phyloP scores from a whole-genome alignment of 164 flowering plant genomes.

The Berberis thunbergii region DNA sequence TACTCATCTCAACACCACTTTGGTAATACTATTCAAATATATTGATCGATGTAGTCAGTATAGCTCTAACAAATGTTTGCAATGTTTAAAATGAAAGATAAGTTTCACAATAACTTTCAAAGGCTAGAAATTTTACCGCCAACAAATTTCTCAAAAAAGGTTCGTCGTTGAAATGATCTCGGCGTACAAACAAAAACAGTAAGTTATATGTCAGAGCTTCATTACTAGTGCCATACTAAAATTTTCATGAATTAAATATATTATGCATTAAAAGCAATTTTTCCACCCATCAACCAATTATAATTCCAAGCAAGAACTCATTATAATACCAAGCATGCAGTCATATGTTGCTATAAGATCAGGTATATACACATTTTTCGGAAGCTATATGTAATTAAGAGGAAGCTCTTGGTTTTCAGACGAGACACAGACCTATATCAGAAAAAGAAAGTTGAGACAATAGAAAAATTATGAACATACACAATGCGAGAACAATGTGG shows the following conservation, averaged over 20 bases:
- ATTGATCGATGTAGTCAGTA: background rate
- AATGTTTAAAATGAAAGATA: too few relatives aligned
- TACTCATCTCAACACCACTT: constrained; percentile 96
- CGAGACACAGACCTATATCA: constrained; percentile 81
- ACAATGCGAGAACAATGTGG: background rate
- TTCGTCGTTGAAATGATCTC: constrained; percentile 97
- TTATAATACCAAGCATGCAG: constrained; percentile 83
- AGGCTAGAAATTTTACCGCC: constrained; percentile 43
- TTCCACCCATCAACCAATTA: background rate
- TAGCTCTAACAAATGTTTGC: background rate
- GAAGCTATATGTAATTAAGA: constrained; percentile 70
- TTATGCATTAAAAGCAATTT: background rate
- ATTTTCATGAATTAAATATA: constrained; percentile 53
- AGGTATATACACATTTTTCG: constrained; percentile 89
- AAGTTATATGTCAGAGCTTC: constrained; percentile 88
- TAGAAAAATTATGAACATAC: background rate
- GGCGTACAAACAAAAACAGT: constrained; percentile 89
- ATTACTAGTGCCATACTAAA: constrained; percentile 94
- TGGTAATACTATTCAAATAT: constrained; percentile 52
- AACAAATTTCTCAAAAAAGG: constrained; percentile 96
- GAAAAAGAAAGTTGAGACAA: background rate
- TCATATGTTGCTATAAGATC: constrained; percentile 94
- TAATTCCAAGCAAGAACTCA: constrained; percentile 3
- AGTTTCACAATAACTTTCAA: background rate
- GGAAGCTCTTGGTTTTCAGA: constrained; percentile 78